Conservation (phyloP, 371 early-diverging fungal species). For the Syncephalastrum monosporum region DNA sequence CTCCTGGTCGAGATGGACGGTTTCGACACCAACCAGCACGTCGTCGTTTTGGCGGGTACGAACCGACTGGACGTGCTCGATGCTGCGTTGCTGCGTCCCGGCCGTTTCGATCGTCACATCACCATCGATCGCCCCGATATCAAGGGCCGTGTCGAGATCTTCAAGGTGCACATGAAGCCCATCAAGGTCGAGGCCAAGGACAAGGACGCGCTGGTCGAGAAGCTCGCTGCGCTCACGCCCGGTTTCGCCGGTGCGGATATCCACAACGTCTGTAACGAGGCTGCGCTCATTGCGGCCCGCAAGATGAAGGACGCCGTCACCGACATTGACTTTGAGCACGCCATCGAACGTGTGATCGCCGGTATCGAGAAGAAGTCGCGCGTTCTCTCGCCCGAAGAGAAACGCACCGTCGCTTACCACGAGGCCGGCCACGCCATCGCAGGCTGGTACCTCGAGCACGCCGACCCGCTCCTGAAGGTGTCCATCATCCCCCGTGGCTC, state of each 20-base stretch:
- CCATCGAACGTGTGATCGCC: conserved; percentile 98
- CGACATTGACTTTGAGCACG: conserved; percentile 92
- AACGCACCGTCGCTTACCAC: conserved; percentile 98
- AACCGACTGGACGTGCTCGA: conserved; percentile 93
- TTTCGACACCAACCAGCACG: conserved; percentile 89
- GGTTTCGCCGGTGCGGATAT: conserved; percentile 97
- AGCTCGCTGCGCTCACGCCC: conserved; percentile 86
- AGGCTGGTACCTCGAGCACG: conserved; percentile 96
- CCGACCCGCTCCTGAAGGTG: conserved; percentile 96
- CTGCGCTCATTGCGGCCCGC: conserved; percentile 98
- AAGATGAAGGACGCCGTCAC: conserved; percentile 72
- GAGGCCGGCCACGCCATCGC: conserved; percentile 99
- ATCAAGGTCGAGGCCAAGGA: conserved; percentile 48
- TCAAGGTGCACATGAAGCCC: conserved; percentile 93
- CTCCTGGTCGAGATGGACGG: conserved; percentile 99
- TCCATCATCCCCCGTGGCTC: conserved; percentile 97
- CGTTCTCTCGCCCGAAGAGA: conserved; percentile 95
- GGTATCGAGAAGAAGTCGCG: conserved; percentile 97
- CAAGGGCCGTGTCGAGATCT: conserved; percentile 92
- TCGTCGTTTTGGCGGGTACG: conserved; percentile 95
- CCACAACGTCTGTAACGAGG: conserved; percentile 98
- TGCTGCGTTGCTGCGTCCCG: conserved; percentile 93
- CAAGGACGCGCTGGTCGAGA: conserved; percentile 94
- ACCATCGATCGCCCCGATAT: conserved; percentile 96
- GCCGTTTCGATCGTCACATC: conserved; percentile 99